Percentiles rank a stretch among this genome's conserved stretches.
phyloP scores from a whole-genome alignment of 139 green algal genomes.

The Tetraselmis striata region DNA sequence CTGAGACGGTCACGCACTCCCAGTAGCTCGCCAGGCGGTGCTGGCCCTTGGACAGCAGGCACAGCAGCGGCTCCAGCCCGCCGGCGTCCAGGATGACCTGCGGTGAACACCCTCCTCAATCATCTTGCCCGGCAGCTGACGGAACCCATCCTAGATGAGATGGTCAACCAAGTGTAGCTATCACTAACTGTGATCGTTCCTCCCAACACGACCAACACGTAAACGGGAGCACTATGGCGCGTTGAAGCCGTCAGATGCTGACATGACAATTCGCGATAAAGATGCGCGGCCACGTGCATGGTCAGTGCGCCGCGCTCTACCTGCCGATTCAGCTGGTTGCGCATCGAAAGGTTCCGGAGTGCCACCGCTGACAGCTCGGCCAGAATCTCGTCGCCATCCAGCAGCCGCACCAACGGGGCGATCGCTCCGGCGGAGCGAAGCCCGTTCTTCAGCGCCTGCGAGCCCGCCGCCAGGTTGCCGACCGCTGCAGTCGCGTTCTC shows the following conservation, averaged over 20 bases:
- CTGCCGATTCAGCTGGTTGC: constrained; percentile 20
- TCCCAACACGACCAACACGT: no score
- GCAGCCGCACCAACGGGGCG: constrained; percentile 24
- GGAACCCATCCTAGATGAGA: neutral
- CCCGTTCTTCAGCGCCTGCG: constrained; percentile 28
- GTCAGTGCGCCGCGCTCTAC: no score
- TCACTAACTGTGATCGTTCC: no score
- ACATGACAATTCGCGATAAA: no score
- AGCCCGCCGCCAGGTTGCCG: constrained; percentile 32
- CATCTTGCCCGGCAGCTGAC: no score
- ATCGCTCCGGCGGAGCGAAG: constrained; percentile 27
- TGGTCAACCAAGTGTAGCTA: no score
- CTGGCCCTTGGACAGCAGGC: constrained; percentile 26
- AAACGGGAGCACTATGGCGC: no score
- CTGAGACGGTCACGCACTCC: neutral
- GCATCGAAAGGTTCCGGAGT: constrained; percentile 32
- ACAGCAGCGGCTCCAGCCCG: constrained; percentile 27
- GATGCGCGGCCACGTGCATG: no score
- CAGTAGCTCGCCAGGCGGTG: constrained; percentile 3
- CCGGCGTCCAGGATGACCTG: constrained; percentile 11
- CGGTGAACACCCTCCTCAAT: no score
- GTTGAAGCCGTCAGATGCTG: no score
- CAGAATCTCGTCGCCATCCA: constrained; percentile 25
- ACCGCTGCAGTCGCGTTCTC: constrained; percentile 32
- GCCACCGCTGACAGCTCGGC: constrained; percentile 37